A percentile compares a stretch with the other conserved stretches of the same genome.
phyloP scores from a whole-genome alignment of 176 grass and related monocot genomes.

The Saccharum officinarum region DNA sequence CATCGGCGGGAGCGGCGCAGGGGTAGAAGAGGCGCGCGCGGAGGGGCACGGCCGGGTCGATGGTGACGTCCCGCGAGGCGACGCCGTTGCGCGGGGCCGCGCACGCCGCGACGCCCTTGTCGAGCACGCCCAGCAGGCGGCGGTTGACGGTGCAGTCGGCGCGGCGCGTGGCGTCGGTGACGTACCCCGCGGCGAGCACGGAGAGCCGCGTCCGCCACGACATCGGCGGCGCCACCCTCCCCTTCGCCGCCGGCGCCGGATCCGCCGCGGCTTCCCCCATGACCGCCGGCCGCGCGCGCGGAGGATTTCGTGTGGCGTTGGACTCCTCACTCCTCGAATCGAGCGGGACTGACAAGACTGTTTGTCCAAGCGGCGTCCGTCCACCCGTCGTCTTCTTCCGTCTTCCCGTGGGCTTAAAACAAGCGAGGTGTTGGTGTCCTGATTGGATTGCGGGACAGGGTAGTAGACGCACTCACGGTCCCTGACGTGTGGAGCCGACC shows the following conservation, averaged over 20 bases:
- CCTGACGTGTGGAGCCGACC: not conserved
- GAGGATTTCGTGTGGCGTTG: not conserved
- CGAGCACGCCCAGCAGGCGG: slow-evolving; percentile 46
- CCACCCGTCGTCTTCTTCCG: not conserved
- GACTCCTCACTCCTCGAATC: not conserved
- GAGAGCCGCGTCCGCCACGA: slow-evolving; percentile 52
- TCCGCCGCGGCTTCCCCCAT: not conserved
- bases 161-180: slow-evolving; percentile 54
- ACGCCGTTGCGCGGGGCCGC: slow-evolving; percentile 42
- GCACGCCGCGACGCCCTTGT: slow-evolving; percentile 25
- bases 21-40: slow-evolving; percentile 64
- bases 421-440: not conserved
- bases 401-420: not conserved
- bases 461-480: not conserved
- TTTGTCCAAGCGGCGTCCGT: not conserved
- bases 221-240: slow-evolving; percentile 49
- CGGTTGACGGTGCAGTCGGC: slow-evolving; percentile 72
- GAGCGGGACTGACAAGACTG: not conserved
- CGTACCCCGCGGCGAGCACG: slow-evolving; percentile 18
- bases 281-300: too few species aligned
- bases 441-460: not conserved
- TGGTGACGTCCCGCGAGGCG: slow-evolving; percentile 37
- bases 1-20: too few species aligned
- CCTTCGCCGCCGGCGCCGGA: not conserved
- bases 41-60: slow-evolving; percentile 38